Conservation (phyloP, 495 filamentous ascomycete species). For the Tuber microsphaerosporum region DNA sequence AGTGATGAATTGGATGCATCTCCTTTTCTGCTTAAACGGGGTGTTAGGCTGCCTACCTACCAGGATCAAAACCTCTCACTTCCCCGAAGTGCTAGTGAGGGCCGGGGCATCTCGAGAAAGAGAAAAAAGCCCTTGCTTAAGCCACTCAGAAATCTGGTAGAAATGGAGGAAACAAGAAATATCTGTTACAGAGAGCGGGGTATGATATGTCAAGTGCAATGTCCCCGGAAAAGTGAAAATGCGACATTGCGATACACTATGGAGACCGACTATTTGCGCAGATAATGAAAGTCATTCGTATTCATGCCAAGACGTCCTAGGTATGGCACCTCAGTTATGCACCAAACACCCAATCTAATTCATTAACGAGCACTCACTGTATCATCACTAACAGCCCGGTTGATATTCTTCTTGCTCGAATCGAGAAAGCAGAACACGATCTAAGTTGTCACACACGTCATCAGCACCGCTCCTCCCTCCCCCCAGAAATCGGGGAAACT, state of each 20-base stretch:
- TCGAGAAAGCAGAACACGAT: slow-evolving; percentile 49
- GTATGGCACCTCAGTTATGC: slow-evolving; percentile 1
- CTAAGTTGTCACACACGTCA: slow-evolving; percentile 22
- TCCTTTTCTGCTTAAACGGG: neutral
- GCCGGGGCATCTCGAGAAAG: too few species aligned
- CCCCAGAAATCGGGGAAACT: neutral
- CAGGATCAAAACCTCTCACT: slow-evolving; percentile 45
- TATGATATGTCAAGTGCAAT: neutral
- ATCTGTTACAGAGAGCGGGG: slow-evolving; percentile 34
- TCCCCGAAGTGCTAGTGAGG: too few species aligned
- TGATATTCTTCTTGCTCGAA: slow-evolving; percentile 44
- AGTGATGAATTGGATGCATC: slow-evolving; percentile 49
- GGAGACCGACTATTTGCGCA: slow-evolving; percentile 33
- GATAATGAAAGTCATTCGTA: slow-evolving; percentile 50
- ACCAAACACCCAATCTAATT: neutral
- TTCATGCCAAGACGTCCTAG: slow-evolving; percentile 42
- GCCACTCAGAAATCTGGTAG: slow-evolving; percentile 48
- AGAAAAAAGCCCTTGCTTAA: neutral
- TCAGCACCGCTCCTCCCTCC: too few species aligned
- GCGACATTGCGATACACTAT: neutral
- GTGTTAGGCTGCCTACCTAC: slow-evolving; percentile 26
- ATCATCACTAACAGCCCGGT: slow-evolving; percentile 44
- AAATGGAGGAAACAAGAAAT: slow-evolving; percentile 47
- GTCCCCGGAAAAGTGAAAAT: too few species aligned
- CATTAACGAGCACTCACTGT: slow-evolving; percentile 38